Conservation (phyloP, 208 protist species). For the Blechomonas ayalai region DNA sequence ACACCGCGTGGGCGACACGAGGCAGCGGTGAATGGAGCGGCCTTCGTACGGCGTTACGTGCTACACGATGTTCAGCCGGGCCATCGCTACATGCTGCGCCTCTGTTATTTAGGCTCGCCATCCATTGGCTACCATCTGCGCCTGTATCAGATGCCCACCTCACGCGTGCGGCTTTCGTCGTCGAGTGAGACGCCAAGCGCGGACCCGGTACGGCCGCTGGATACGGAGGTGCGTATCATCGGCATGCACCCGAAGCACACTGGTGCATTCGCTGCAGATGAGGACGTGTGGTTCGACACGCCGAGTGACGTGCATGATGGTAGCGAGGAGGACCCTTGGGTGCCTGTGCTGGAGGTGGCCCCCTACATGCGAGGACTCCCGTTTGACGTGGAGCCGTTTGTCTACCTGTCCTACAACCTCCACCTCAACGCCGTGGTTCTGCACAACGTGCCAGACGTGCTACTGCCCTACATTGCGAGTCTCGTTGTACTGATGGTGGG, state of each 20-base stretch:
- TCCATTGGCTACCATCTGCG: conserved; percentile 30
- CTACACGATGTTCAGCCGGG: conserved; percentile 9
- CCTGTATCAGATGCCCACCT: conserved; percentile 18
- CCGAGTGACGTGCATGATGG: neutral
- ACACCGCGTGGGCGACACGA: neutral
- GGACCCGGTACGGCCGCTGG: conserved; percentile 9
- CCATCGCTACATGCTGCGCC: conserved; percentile 19
- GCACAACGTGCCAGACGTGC: conserved; percentile 11
- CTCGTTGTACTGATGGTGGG: conserved; percentile 8
- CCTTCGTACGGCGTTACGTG: conserved; percentile 22
- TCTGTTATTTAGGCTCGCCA: conserved; percentile 32
- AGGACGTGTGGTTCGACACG: conserved; percentile 8
- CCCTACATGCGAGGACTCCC: conserved; percentile 11
- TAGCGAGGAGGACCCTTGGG: conserved; percentile 2
- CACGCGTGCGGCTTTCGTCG: neutral
- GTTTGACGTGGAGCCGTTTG: conserved; percentile 10
- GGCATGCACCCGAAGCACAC: conserved; percentile 8
- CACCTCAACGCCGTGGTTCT: conserved; percentile 13
- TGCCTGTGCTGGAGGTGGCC: conserved; percentile 24
- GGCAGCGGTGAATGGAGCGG: neutral
- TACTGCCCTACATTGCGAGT: conserved; percentile 12
- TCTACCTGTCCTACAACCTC: conserved; percentile 19
- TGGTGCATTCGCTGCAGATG: conserved; percentile 11
- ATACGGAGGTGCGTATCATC: conserved; percentile 28
- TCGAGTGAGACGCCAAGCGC: neutral